Evolutionary conservation across 2,329 filamentous ascomycete genomes (phyloP).

Genomic region (Colletotrichum sp.): DNA sequence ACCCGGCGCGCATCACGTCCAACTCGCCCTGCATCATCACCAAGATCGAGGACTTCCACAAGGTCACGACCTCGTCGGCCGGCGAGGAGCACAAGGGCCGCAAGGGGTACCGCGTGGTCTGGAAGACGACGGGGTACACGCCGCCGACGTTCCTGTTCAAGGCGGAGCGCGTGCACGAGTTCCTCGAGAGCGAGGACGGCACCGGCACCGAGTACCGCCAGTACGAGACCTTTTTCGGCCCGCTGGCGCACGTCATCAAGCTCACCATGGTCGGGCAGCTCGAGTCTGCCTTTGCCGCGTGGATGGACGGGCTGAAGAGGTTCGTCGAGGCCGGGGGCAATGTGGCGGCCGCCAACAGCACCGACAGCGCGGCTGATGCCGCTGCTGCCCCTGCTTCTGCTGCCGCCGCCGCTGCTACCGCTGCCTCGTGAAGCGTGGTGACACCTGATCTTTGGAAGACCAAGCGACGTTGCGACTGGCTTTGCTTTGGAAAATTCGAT

Average conservation of each 20-base stretch:
- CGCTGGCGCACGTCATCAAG: conserved; percentile 37
- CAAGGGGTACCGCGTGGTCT: conserved; percentile 42
- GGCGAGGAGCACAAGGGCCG: conserved; percentile 25
- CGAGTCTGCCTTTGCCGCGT: conserved; percentile 37
- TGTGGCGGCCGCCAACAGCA: background rate
- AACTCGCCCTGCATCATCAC: conserved; percentile 30
- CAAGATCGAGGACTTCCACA: conserved; percentile 33
- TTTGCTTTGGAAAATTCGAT: background rate
- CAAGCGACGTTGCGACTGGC: background rate
- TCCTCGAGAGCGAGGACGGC: conserved; percentile 29
- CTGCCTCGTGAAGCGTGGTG: background rate
- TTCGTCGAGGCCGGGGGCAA: conserved; percentile 25
- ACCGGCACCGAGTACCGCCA: conserved; percentile 41
- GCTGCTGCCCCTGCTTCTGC: background rate
- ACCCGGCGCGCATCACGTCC: conserved; percentile 18
- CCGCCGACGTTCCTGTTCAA: conserved; percentile 35
- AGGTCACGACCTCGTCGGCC: background rate
- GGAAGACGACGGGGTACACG: conserved; percentile 34
- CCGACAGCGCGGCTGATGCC: background rate
- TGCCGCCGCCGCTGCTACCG: conserved; percentile 1
- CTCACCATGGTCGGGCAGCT: conserved; percentile 34
- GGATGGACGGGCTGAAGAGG: conserved; percentile 42
- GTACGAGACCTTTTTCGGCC: conserved; percentile 51
- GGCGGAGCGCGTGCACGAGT: conserved; percentile 47
- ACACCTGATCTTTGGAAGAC: background rate